Base-by-base conservation (phyloP, 2,329 filamentous ascomycete species). In the Sporothrix mexicana region DNA sequence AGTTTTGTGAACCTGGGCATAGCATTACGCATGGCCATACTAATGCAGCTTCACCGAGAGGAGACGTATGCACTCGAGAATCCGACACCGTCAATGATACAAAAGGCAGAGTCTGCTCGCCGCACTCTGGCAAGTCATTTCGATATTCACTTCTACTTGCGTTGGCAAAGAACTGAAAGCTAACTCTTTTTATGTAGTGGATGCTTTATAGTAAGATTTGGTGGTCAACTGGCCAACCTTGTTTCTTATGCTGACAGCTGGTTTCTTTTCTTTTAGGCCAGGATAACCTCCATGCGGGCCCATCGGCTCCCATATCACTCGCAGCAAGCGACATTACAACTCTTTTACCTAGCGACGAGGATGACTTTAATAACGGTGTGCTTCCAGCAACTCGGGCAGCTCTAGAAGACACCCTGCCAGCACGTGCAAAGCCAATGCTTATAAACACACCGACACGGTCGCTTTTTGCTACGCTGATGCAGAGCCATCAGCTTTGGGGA, bases 1-100 rank as follows among this genome's bases (percentile, higher is more conserved):
- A 89, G 87, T 78, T 87, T 86, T 75, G 87, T 88, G 72, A 88
- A 88, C 75, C 84, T 88, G 79, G 87, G 86, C 1, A 85, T 88
- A 49, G 84, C 87, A 12, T 84, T 88, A 72, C 83, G 86, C 64
- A 88, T 88, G 85, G 87, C 87, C 7, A 83, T 85, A 3, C 76
- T 87, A 51, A 85, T 89, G 84, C 83, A 84, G 49, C 81, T 89
- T 10, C 87, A 89, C 76, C 80, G 85, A 25, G 87, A 89, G 76
- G 86, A 88, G 75, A 87, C 86, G 0, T 89, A 88, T 72, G 78
- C 80, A 0, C 77, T 85, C 6, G 74, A 76, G 2, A 83, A 84
- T 62, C 82, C 83, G 1, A 84, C 82, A 1, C 79, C 81, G 7
- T 84, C 85, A 47, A 79, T 83, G 73, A 80, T 86, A 47, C 83